Base-by-base conservation (phyloP, 2,329 filamentous ascomycete species). In the Ceratocystis colombiana region DNA sequence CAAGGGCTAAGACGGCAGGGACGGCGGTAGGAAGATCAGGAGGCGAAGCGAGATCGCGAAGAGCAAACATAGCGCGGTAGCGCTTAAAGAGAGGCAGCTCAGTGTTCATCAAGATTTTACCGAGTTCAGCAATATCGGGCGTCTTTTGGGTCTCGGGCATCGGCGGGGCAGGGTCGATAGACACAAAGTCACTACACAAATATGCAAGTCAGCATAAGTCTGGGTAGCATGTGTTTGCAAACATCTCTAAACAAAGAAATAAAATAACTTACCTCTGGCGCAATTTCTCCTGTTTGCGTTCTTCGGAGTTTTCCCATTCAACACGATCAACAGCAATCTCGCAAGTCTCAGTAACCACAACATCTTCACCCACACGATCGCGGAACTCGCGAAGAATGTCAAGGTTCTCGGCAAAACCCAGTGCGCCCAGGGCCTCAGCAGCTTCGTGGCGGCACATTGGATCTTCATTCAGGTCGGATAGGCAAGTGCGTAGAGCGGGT, bases 41-140 rank as follows among this genome's bases (percentile, higher is more conserved):
- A 17, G 94, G 94, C 3, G 92, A 96, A 25, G 92, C 91, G 64
- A 99, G 86, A 76, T 99, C 94, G 73, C 94, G 88, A 64, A 99
- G 86, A 67, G 90, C 89, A 74, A 99, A 99, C 94, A 99, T 99
- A 75, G 94, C 93, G 72, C 94, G 86, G 78, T 99, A 99, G 74
- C 94, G 87, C 74, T 90, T 80, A 80, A 99, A 99, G 12, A 99
- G 84, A 28, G 91, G 89, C 62, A 87, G 78, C 4, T 79, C 82
- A 5, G 88, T 87, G 75, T 97, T 87, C 76, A 97, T 85, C 65
- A 99, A 80, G 28, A 83, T 85, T 72, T 84, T 82, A 73, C 89
- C 88, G 44, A 99, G 82, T 66, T 89, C 85, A 44, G 87, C 80
- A 62, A 96, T 89, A 44, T 68, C 67, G 61, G 67, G 67, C 2